Percentiles rank a stretch among this genome's conserved stretches.
Evolutionary conservation across 768 basidiomycete species (phyloP).

Genomic region (Trametes coccinea): DNA sequence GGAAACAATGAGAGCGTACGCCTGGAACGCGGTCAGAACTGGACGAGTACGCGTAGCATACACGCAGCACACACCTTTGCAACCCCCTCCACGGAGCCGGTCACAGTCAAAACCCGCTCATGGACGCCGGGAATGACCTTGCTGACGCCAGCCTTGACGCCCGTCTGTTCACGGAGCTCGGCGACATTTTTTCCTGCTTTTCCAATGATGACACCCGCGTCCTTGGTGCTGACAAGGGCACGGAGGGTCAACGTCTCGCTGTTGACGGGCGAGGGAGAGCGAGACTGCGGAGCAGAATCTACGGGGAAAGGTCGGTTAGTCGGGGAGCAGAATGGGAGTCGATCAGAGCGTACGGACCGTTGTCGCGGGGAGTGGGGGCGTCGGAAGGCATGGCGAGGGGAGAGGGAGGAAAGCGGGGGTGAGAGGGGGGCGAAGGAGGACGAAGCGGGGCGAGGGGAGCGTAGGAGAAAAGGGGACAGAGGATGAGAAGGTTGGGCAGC

Average conservation of each 20-base stretch:
- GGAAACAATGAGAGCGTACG: slow-evolving; percentile 91
- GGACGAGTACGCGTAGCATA: slow-evolving; percentile 4
- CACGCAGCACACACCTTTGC: slow-evolving; percentile 63
- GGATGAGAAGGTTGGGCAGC: slow-evolving; percentile 24
- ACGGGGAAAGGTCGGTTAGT: slow-evolving; percentile 28
- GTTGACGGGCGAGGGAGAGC: slow-evolving; percentile 70
- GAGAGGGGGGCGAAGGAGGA: slow-evolving; percentile 31
- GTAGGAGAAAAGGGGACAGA: slow-evolving; percentile 17
- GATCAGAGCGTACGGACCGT: slow-evolving; percentile 43
- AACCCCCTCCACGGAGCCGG: slow-evolving; percentile 89
- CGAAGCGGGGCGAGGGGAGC: slow-evolving; percentile 29
- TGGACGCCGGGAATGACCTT: slow-evolving; percentile 98
- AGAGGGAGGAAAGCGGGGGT: slow-evolving; percentile 36
- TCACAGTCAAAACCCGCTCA: slow-evolving; percentile 94
- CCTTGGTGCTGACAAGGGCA: slow-evolving; percentile 94
- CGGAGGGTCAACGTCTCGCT: slow-evolving; percentile 86
- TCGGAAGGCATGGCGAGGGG: slow-evolving; percentile 62
- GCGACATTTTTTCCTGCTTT: slow-evolving; percentile 98
- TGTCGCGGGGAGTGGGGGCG: slow-evolving; percentile 52
- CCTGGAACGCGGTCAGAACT: slow-evolving; percentile 46
- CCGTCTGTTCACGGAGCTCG: slow-evolving; percentile 91
- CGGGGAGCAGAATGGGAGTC: slow-evolving; percentile 16
- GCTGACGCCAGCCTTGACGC: slow-evolving; percentile 98
- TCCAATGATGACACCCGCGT: slow-evolving; percentile 96
- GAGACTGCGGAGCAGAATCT: slow-evolving; percentile 67